phyloP scores from a whole-genome alignment of 306 rosid genomes.

The Luffa aegyptiaca region DNA sequence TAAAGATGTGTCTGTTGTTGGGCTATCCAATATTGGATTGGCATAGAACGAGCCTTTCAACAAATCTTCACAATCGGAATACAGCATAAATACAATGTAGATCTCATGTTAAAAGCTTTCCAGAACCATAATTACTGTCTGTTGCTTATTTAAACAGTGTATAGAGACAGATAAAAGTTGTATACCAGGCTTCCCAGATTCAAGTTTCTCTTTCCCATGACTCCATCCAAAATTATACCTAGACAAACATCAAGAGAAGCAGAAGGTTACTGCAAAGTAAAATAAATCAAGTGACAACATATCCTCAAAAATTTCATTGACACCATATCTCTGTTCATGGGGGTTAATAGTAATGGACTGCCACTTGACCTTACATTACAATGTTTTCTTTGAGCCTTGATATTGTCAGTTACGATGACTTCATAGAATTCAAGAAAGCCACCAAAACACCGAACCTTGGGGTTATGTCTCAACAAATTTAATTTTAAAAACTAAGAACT shows the following conservation, averaged over 20 bases:
- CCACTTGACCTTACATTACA: neutral
- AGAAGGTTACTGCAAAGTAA: constrained; percentile 7
- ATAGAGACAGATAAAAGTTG: neutral
- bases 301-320: neutral
- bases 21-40: constrained; percentile 73
- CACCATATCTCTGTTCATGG: neutral
- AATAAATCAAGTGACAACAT: neutral
- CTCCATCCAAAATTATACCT: constrained; percentile 99
- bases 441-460: neutral
- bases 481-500: neutral
- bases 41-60: constrained; percentile 93
- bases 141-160: neutral
- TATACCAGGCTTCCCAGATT: constrained; percentile 87
- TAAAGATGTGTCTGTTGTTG: constrained; percentile 65
- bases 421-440: neutral
- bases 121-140: neutral
- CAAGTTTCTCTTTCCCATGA: constrained; percentile 95
- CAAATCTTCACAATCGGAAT: constrained; percentile 40
- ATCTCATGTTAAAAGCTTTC: neutral
- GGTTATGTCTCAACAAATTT: neutral
- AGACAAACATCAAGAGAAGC: neutral
- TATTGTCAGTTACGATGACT: neutral
- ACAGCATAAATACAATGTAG: neutral
- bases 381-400: neutral
- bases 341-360: neutral